Evolutionary conservation across 371 early-diverging fungal genomes (phyloP).

Genomic region (Rhizopus sp.): DNA sequence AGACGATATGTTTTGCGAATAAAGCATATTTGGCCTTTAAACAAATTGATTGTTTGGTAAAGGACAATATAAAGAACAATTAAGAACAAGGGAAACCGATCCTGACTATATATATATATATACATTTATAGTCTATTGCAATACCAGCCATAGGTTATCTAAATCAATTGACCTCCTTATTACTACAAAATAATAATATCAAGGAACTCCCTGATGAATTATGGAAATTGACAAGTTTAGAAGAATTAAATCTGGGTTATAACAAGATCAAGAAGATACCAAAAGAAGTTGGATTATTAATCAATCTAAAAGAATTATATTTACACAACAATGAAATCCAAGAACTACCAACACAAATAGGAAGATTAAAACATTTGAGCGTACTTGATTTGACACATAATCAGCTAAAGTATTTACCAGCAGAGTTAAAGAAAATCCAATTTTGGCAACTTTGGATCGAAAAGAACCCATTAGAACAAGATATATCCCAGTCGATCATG

Average conservation of each 20-base stretch:
- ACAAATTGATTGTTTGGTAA: conserved; percentile 31
- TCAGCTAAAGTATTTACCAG: conserved; percentile 49
- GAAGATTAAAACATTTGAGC: conserved; percentile 34
- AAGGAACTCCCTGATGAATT: conserved; percentile 75
- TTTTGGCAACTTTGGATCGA: conserved; percentile 38
- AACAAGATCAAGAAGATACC: conserved; percentile 88
- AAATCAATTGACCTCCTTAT: conserved; percentile 71
- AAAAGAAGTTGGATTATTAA: conserved; percentile 83
- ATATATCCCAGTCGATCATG: neutral
- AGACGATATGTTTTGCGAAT: conserved; percentile 24
- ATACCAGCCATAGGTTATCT: conserved; percentile 42
- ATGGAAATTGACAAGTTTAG: conserved; percentile 64
- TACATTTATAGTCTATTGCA: conserved; percentile 48
- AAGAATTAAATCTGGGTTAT: conserved; percentile 81
- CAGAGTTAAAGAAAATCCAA: conserved; percentile 30
- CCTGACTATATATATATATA: neutral
- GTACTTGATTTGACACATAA: conserved; percentile 65
- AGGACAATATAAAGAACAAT: neutral
- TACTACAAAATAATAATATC: conserved; percentile 89
- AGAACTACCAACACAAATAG: conserved; percentile 82
- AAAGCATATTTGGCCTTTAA: conserved; percentile 31
- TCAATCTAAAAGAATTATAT: conserved; percentile 80
- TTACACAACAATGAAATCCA: conserved; percentile 91
- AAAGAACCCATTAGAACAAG: conserved; percentile 36
- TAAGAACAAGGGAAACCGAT: conserved; percentile 1